These are phyloP conservation scores for Phytophthora melonis DNA, from an alignment of 352 stramenopile genomes.

Conservation along the genomic window DNA sequence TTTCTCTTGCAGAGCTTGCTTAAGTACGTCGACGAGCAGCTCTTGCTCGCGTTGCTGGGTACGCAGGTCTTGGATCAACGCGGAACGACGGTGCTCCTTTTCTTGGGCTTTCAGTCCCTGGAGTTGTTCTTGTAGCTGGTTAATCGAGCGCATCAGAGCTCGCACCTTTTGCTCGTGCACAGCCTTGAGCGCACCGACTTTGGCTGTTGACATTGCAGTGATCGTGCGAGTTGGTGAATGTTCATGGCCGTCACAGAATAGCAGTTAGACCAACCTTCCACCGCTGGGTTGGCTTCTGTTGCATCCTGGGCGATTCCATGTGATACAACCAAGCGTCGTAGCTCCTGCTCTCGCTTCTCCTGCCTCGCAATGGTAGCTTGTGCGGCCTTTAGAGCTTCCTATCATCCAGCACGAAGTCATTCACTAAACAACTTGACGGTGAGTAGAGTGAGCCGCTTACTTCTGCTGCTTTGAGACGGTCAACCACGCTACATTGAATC, in stretches of 20 bases:
- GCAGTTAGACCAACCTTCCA: constrained; percentile 45
- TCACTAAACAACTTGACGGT: too few species aligned
- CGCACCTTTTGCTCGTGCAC: constrained; percentile 81
- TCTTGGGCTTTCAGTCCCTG: constrained; percentile 78
- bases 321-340: constrained; percentile 59
- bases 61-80: constrained; percentile 84
- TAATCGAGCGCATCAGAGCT: constrained; percentile 89
- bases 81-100: constrained; percentile 88
- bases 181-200: constrained; percentile 74
- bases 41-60: constrained; percentile 85
- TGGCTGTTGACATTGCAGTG: constrained; percentile 40
- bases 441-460: constrained; percentile 27
- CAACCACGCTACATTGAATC: constrained; percentile 41
- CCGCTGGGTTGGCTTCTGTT: constrained; percentile 40
- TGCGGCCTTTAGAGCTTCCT: constrained; percentile 64
- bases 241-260: background rate
- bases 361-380: constrained; percentile 70
- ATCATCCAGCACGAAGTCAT: constrained; percentile 3
- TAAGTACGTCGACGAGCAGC: constrained; percentile 87
- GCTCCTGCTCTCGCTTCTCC: constrained; percentile 67
- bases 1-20: constrained; percentile 76
- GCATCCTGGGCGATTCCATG: constrained; percentile 47
- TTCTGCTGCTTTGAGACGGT: constrained; percentile 64
- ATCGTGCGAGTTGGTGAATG: background rate
- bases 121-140: constrained; percentile 82